Evolutionary conservation across 2,329 filamentous ascomycete genomes (phyloP).

Genomic region (Byssochlamys sp.): DNA sequence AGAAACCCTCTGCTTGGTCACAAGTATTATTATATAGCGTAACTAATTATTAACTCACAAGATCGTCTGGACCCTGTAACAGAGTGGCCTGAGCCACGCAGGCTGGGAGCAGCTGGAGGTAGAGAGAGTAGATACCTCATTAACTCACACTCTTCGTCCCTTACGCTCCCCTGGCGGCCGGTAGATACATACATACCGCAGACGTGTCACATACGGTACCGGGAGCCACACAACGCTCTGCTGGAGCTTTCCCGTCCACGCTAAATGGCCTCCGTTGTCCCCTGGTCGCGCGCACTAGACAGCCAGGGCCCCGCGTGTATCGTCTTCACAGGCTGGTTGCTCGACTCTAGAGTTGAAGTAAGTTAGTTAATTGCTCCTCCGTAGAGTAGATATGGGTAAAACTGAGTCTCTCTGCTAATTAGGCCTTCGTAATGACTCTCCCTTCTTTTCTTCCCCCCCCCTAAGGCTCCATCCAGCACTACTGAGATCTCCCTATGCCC

Average conservation of each 20-base stretch:
- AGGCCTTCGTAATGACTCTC: neutral
- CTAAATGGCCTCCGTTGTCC: neutral
- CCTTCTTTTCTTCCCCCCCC: neutral
- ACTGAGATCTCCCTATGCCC: neutral
- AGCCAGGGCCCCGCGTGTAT: neutral
- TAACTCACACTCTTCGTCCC: neutral
- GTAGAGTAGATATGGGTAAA: too few species aligned
- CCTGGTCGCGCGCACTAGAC: neutral
- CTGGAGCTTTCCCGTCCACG: neutral
- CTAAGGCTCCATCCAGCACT: neutral
- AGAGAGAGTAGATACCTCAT: neutral
- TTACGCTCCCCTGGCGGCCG: neutral
- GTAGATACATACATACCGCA: neutral
- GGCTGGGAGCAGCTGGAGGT: neutral
- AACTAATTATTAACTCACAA: too few species aligned
- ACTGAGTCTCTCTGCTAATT: neutral
- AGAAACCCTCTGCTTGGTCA: too few species aligned
- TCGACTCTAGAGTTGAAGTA: neutral
- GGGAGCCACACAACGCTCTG: neutral
- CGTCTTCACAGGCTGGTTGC: neutral
- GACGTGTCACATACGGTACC: neutral
- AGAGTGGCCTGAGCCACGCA: neutral
- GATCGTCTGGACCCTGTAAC: neutral
- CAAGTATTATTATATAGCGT: too few species aligned
- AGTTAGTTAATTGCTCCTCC: too few species aligned